Conservation (phyloP, 2,329 filamentous ascomycete genomes). For the Phoma sp. region DNA sequence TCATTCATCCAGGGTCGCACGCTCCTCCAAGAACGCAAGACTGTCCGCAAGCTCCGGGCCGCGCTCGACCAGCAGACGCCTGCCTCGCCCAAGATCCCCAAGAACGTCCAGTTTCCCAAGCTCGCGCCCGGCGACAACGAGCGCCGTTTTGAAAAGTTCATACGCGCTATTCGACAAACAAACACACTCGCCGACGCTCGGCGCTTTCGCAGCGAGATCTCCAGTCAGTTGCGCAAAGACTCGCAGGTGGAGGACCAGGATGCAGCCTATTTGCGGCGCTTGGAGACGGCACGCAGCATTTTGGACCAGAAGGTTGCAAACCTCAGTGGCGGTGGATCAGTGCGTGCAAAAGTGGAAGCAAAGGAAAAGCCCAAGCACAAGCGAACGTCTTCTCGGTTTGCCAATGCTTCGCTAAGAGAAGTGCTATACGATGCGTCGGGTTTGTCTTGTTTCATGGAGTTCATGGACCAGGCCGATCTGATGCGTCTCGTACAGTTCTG, state of each 20-base stretch:
- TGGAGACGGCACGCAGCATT: slow-evolving; percentile 90
- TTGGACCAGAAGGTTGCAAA: slow-evolving; percentile 88
- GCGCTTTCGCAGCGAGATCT: slow-evolving; percentile 87
- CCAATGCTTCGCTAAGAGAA: slow-evolving; percentile 79
- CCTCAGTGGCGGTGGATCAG: slow-evolving; percentile 71
- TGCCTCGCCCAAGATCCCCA: slow-evolving; percentile 71
- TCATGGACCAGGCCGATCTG: slow-evolving; percentile 88
- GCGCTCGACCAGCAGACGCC: slow-evolving; percentile 94
- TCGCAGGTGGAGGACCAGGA: slow-evolving; percentile 79
- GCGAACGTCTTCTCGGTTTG: slow-evolving; percentile 66
- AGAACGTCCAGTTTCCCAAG: slow-evolving; percentile 75
- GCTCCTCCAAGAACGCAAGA: slow-evolving; percentile 93
- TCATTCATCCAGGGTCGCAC: slow-evolving; percentile 66
- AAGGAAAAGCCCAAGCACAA: slow-evolving; percentile 48
- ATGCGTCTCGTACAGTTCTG: slow-evolving; percentile 96
- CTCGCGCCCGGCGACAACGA: slow-evolving; percentile 85
- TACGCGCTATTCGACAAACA: slow-evolving; percentile 84
- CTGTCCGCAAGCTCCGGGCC: slow-evolving; percentile 87
- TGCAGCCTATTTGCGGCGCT: slow-evolving; percentile 80
- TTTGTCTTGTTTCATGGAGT: slow-evolving; percentile 99
- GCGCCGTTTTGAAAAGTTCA: slow-evolving; percentile 91
- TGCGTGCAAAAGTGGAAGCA: slow-evolving; percentile 49
- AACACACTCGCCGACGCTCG: slow-evolving; percentile 92
- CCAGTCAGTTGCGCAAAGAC: slow-evolving; percentile 89
- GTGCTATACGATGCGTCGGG: slow-evolving; percentile 89